Evolutionary conservation across 2,329 filamentous ascomycete genomes (phyloP).

Genomic region (Golovinomyces cichoracearum): DNA sequence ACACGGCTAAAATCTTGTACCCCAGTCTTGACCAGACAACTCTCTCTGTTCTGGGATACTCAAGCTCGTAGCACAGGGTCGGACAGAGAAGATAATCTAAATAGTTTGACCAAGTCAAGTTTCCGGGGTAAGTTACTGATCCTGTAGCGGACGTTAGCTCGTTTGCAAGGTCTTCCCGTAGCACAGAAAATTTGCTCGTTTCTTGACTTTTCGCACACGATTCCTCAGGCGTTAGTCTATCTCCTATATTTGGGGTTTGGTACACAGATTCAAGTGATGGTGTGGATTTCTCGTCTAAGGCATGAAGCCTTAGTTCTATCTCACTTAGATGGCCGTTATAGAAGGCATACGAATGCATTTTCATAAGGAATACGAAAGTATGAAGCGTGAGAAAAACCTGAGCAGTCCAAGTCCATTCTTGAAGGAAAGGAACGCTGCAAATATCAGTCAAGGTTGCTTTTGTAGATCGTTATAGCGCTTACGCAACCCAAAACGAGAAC

Average conservation of each 20-base stretch:
- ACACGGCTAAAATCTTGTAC: conserved; percentile 67
- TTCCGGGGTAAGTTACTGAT: conserved; percentile 67
- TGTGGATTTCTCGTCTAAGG: conserved; percentile 52
- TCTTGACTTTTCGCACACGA: conserved; percentile 20
- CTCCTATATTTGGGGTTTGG: conserved; percentile 34
- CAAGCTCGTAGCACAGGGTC: conserved; percentile 89
- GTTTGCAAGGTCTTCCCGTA: conserved; percentile 66
- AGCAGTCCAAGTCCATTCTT: conserved; percentile 88
- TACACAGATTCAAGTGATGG: conserved; percentile 45
- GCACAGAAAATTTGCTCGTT: conserved; percentile 36
- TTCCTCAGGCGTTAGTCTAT: conserved; percentile 9
- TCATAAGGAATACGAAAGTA: conserved; percentile 81
- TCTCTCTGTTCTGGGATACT: conserved; percentile 60
- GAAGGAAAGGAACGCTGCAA: conserved; percentile 45
- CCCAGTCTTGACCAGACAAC: conserved; percentile 59
- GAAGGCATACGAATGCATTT: conserved; percentile 96
- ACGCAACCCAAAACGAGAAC: conserved; percentile 57
- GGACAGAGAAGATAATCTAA: conserved; percentile 73
- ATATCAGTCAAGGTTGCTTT: conserved; percentile 7
- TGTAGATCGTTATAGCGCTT: conserved; percentile 10
- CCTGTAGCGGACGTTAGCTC: conserved; percentile 82
- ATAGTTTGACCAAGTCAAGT: conserved; percentile 63
- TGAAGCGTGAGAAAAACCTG: conserved; percentile 89
- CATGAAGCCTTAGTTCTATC: conserved; percentile 53
- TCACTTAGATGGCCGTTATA: conserved; percentile 91